Evolutionary conservation across 345 rosid species (phyloP), one percentile per base, ranked within the genome.

Genomic region (Raphanus sativus): DNA sequence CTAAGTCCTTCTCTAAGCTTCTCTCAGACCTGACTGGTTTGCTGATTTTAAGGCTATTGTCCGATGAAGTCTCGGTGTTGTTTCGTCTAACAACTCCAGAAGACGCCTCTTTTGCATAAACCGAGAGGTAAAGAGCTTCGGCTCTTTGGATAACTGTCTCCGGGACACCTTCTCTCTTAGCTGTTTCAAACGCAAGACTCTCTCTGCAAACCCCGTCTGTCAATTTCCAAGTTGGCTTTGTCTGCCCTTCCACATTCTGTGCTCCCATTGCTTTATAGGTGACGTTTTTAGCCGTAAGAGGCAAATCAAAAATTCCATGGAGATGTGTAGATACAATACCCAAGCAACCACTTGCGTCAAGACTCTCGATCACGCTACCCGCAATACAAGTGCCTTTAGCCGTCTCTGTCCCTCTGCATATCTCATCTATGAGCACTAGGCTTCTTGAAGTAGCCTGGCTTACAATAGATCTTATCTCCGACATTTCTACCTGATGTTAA

Each of bases 121-220:
- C 62, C 8, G 85, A 83, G 61, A 79, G 66, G 80, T 95, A 95
- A 64, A 95, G 88, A 56, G 86, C 92, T 84, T 95, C 87, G 6
- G 98, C 99, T 85, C 98, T 86, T 77, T 84, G 87, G 73, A 95
- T 86, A 50, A 95, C 58, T 13, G 62, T 36, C 76, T 89, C 94
- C 0, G 97, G 87, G 69, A 95, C 77, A n/a, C 99, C 99, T 87
- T 95, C 99, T 75, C 62, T 88, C 86, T 84, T 90, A 36, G 99
- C 99, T 9, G 99, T 95, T 87, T 95, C 98, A 83, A 95, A 95
- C 58, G 99, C 99, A 40, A 95, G 98, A 83, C 99, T 95, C 87
- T 95, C 97, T 71, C 86, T 86, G 81, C 98, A 92, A 55, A 89
- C 82, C 62, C 99, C 99, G 82, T 95, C 98, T 33, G 85, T 81